phyloP scores from a whole-genome alignment of 352 stramenopile genomes.

The Paralagenidium karlingii region DNA sequence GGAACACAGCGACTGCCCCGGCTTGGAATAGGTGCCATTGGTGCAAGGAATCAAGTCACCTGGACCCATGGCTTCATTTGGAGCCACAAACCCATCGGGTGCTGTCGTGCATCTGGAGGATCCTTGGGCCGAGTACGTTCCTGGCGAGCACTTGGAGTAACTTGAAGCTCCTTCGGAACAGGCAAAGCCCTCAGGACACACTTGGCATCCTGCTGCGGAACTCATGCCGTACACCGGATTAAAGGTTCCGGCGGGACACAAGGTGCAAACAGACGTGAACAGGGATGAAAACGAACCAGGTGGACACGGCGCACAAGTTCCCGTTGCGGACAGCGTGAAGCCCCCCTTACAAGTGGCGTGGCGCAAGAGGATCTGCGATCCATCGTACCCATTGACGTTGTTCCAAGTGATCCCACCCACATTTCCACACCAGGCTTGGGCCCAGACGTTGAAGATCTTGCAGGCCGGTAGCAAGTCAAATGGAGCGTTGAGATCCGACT shows the following conservation, averaged over 20 bases:
- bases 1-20: slow-evolving; percentile 27
- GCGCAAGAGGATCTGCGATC: slow-evolving; percentile 26
- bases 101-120: slow-evolving; percentile 18
- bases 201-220: slow-evolving; percentile 13
- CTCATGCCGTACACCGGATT: slow-evolving; percentile 14
- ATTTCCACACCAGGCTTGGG: slow-evolving; percentile 28
- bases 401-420: slow-evolving; percentile 35
- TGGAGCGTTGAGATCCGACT: slow-evolving; percentile 36
- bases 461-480: slow-evolving; percentile 31
- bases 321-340: slow-evolving; percentile 5
- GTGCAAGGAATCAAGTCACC: slow-evolving; percentile 19
- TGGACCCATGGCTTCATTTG: slow-evolving; percentile 14
- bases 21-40: slow-evolving; percentile 40
- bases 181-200: slow-evolving; percentile 27
- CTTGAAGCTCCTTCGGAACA: slow-evolving; percentile 11
- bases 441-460: slow-evolving; percentile 25
- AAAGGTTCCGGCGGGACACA: slow-evolving; percentile 32
- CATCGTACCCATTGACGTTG: slow-evolving; percentile 32
- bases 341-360: slow-evolving; percentile 22
- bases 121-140: slow-evolving; percentile 19
- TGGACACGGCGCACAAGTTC: slow-evolving; percentile 20
- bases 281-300: slow-evolving; percentile 21
- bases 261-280: slow-evolving; percentile 13
- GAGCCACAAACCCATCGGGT: slow-evolving; percentile 22
- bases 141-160: slow-evolving; percentile 15